Evolutionary conservation across 2,329 filamentous ascomycete species (phyloP).

Genomic region (Cercospora beticola): DNA sequence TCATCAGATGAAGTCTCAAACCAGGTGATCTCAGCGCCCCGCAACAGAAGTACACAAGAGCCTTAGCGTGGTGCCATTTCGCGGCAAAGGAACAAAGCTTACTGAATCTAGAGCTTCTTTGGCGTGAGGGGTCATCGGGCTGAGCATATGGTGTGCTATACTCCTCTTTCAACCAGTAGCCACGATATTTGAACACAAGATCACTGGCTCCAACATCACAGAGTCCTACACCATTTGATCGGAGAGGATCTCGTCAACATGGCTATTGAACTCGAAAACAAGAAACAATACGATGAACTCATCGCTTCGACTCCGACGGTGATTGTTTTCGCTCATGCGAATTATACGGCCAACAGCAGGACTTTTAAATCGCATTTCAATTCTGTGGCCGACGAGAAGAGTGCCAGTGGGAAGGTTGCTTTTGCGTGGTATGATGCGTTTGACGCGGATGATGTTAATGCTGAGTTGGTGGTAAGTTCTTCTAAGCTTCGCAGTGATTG

Average conservation of each 20-base stretch:
- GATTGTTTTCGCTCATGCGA: constrained; percentile 2
- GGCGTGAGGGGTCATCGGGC: neutral
- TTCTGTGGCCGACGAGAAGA: neutral
- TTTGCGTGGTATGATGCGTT: constrained; percentile 10
- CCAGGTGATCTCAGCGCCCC: neutral
- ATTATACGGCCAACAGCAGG: neutral
- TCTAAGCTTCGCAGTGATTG: too few species aligned
- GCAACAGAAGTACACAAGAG: neutral
- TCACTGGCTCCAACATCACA: too few species aligned
- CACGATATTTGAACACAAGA: too few species aligned
- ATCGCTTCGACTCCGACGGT: neutral
- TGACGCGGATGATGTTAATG: constrained; percentile 10
- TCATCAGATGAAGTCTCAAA: neutral
- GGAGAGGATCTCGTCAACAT: too few species aligned
- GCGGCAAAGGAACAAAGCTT: constrained; percentile 2
- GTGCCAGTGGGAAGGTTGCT: neutral
- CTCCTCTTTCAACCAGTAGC: neutral
- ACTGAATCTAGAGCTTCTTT: neutral
- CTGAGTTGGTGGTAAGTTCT: neutral
- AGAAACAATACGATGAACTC: constrained; percentile 10
- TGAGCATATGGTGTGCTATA: neutral
- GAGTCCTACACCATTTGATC: too few species aligned
- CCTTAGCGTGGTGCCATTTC: neutral
- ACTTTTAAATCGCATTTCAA: constrained; percentile 7
- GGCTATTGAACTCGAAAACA: constrained; percentile 2